Evolutionary conservation across 768 basidiomycete genomes (phyloP).

Genomic region (Tylopilus intermedius): DNA sequence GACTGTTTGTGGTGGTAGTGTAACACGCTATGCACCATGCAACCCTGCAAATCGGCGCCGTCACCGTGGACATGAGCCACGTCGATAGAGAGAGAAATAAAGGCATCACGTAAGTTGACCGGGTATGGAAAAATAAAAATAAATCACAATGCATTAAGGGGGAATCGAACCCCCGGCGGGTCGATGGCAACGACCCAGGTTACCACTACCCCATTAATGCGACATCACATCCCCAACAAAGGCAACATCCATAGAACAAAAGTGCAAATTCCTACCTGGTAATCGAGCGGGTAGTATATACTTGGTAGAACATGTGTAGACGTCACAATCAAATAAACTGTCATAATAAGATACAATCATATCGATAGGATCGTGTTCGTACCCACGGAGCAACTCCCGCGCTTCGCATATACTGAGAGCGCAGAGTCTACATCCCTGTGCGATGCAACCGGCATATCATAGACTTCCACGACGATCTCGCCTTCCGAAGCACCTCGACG

Average conservation of each 20-base stretch:
- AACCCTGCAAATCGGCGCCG: background rate
- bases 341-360: background rate
- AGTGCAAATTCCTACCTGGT: too few relatives aligned
- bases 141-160: constrained; percentile 18
- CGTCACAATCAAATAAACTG: background rate
- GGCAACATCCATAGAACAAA: too few relatives aligned
- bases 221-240: background rate
- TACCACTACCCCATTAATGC: constrained; percentile 65
- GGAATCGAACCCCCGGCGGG: constrained; percentile 87
- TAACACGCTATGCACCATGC: background rate
- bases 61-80: background rate
- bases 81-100: too few relatives aligned
- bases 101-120: too few relatives aligned
- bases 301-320: too few relatives aligned
- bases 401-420: background rate
- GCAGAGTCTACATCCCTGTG: background rate
- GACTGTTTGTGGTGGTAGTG: background rate
- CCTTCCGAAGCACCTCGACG: constrained; percentile 32
- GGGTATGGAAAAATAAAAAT: too few relatives aligned
- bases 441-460: background rate
- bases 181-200: constrained; percentile 71
- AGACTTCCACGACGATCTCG: constrained; percentile 30
- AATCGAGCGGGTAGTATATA: too few relatives aligned
- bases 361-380: background rate
- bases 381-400: background rate